These are phyloP conservation scores for Kondoa malvinella DNA, from an alignment of 768 basidiomycete genomes.

Conservation along the genomic window DNA sequence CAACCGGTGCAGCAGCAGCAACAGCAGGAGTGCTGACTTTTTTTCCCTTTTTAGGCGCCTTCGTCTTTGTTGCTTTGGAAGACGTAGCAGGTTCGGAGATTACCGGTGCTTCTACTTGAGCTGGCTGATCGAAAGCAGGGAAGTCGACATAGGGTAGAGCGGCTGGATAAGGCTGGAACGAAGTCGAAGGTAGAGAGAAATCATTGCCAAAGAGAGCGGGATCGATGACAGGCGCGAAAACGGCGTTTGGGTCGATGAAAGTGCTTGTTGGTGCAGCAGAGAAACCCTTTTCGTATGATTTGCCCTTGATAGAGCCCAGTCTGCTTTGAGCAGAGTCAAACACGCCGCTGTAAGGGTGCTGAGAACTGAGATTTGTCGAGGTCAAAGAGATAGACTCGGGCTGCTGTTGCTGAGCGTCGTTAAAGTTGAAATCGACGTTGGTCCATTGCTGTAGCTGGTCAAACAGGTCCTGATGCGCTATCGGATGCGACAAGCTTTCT, in stretches of 20 bases:
- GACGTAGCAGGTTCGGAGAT: constrained; percentile 15
- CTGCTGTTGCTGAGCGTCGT: constrained; percentile 2
- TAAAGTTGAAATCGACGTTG: constrained; percentile 24
- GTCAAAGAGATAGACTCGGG: not conserved
- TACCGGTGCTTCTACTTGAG: not conserved
- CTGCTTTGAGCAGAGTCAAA: constrained; percentile 9
- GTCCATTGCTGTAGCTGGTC: constrained; percentile 17
- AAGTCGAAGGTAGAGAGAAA: not conserved
- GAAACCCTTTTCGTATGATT: not conserved
- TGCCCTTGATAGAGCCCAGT: not conserved
- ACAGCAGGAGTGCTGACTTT: too few species aligned
- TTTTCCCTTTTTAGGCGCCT: constrained; percentile 16
- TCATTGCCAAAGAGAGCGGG: not conserved
- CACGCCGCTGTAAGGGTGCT: constrained; percentile 9
- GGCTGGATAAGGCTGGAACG: not conserved
- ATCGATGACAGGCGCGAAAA: not conserved
- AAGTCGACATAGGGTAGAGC: too few species aligned
- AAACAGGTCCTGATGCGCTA: not conserved
- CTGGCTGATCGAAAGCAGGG: too few species aligned
- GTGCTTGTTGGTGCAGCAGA: not conserved
- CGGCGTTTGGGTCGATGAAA: not conserved
- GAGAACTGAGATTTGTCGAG: not conserved
- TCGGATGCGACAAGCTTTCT: not conserved
- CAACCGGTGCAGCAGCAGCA: too few species aligned
- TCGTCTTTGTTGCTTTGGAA: constrained; percentile 20